phyloP scores from a whole-genome alignment of 148 eudicot species.

The Spergularia marina region DNA sequence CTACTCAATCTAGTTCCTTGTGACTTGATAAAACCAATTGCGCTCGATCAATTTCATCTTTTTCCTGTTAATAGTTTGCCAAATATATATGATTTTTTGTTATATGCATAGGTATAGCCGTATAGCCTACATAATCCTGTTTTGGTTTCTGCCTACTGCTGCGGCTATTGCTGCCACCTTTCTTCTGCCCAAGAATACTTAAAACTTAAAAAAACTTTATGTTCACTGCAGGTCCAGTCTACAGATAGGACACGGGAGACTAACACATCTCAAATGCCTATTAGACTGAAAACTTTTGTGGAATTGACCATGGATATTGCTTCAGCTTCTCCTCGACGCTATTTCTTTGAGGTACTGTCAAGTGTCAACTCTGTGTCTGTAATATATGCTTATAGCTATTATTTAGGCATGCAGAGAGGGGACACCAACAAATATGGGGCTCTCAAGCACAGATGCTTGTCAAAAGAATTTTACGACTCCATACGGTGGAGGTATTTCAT shows the following conservation, averaged over 20 bases:
- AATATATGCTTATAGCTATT: background rate
- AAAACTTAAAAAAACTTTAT: background rate
- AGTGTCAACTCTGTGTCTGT: background rate
- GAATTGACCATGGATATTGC: conserved; percentile 84
- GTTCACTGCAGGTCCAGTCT: conserved; percentile 56
- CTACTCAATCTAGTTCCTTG: background rate
- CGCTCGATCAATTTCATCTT: background rate
- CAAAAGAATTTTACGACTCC: background rate
- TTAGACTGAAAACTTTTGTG: conserved; percentile 65
- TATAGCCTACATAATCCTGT: background rate
- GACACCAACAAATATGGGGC: too few species aligned
- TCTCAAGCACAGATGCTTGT: too few species aligned
- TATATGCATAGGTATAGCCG: background rate
- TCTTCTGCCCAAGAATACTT: background rate
- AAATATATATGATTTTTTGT: background rate
- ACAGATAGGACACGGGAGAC: conserved; percentile 34
- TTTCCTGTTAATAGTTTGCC: background rate
- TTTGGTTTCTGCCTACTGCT: background rate
- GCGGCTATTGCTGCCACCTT: background rate
- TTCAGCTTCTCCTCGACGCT: conserved; percentile 93
- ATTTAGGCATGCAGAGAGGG: too few species aligned
- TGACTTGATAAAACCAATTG: background rate
- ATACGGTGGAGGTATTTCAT: background rate
- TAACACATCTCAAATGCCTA: conserved; percentile 33
- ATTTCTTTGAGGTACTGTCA: conserved; percentile 75